phyloP scores from a whole-genome alignment of 2,329 filamentous ascomycete genomes.

The Sarocladium strictum region DNA sequence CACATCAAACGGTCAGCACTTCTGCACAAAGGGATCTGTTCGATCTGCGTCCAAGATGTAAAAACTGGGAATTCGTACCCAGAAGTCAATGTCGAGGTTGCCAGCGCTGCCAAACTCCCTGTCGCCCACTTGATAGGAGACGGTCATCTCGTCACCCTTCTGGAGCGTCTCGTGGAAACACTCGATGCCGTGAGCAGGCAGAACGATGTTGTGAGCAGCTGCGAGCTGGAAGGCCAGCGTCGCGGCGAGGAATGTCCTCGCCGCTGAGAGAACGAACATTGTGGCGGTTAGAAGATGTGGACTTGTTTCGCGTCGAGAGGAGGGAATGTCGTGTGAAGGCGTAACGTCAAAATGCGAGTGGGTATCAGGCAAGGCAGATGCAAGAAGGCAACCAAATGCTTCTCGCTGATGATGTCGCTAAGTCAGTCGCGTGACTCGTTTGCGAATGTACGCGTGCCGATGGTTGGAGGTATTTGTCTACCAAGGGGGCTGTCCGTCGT shows the following conservation, averaged over 20 bases:
- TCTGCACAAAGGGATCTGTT: neutral
- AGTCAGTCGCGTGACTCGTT: neutral
- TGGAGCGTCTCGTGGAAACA: constrained; percentile 96
- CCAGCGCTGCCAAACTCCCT: constrained; percentile 91
- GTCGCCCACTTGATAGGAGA: constrained; percentile 97
- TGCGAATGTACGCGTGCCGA: neutral
- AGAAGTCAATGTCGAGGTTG: constrained; percentile 96
- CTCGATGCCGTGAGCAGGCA: constrained; percentile 87
- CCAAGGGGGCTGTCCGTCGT: constrained; percentile 9
- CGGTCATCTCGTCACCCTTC: constrained; percentile 94
- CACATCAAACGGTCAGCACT: constrained; percentile 10
- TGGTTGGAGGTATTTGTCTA: constrained; percentile 3
- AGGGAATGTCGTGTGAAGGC: neutral
- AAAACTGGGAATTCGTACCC: constrained; percentile 56
- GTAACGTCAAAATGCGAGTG: neutral
- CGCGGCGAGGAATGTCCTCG: constrained; percentile 36
- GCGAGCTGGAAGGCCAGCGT: constrained; percentile 47
- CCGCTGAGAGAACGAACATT: constrained; percentile 27
- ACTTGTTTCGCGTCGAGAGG: neutral
- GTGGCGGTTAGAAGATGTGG: constrained; percentile 9
- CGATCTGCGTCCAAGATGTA: constrained; percentile 10
- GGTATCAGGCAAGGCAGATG: neutral
- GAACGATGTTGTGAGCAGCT: constrained; percentile 90
- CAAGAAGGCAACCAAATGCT: constrained; percentile 9
- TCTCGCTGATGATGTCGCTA: neutral